Evolutionary conservation across 345 rosid species (phyloP).

Genomic region (Eucalyptus polyanthemos): DNA sequence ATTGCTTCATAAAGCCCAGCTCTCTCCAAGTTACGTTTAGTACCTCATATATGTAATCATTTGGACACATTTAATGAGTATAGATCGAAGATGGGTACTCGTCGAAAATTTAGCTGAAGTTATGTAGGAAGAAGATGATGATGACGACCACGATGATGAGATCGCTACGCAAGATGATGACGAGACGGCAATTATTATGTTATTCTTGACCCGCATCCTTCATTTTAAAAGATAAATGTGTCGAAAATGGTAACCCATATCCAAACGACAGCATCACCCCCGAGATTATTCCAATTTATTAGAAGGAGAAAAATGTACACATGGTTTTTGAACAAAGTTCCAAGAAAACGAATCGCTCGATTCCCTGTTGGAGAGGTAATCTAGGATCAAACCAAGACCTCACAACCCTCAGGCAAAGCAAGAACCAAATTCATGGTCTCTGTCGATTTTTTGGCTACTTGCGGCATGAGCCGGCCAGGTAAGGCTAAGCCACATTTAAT

Average conservation of each 20-base stretch:
- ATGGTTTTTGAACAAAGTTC: background rate
- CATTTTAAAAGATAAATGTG: background rate
- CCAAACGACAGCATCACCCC: background rate
- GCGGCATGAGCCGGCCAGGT: background rate
- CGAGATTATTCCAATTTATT: background rate
- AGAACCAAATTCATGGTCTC: background rate
- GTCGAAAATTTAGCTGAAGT: background rate
- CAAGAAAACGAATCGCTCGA: background rate
- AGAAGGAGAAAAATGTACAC: background rate
- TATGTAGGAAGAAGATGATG: background rate
- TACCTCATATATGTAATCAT: background rate
- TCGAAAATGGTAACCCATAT: background rate
- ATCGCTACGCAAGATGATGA: background rate
- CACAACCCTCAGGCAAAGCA: background rate
- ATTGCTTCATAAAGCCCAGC: background rate
- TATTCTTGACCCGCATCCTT: background rate
- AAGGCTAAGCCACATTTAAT: constrained; percentile 3
- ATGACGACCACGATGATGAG: background rate
- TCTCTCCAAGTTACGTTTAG: background rate
- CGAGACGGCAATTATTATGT: background rate
- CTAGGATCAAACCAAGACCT: background rate
- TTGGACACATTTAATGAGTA: background rate
- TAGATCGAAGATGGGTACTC: background rate
- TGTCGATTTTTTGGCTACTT: background rate
- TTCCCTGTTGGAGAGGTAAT: constrained; percentile 22